Base-by-base conservation (phyloP, 768 basidiomycete species). In the Termitomyces sp. region DNA sequence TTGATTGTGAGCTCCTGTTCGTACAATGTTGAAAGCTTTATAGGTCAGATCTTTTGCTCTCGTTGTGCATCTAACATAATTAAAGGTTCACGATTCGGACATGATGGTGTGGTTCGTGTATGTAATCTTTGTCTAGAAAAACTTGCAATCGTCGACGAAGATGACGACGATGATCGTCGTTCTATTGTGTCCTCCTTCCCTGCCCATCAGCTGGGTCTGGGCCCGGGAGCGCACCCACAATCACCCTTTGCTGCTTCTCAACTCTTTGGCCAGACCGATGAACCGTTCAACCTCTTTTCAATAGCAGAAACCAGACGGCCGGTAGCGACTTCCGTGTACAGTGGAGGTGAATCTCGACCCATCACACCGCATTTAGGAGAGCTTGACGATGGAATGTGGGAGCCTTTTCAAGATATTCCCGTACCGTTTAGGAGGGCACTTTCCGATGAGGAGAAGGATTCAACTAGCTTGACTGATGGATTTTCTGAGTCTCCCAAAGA, bases 31-130 rank as follows among this genome's bases (percentile, higher is more conserved):
- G 44, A 58, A 52, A 11, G 28, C 48, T 54, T 6, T 35, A 59
- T 48, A 90, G 95, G 95, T 33, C 95, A 97, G 71, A 95, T 99
- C 69, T 99, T 98, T 69, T 99, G 97, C 71, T 93, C 92, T 33
- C 85, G 94, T 9, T 99, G 97, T 70, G 94, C 97, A 2, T 95
- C 94, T 32, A 96, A 97, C 65, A 90, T 97, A 63, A 94, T 98
- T 71, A 95, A 94, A 63, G 95, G 94, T 16, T 81, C 86, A 13
- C 86, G 94, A 7, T 98, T 97, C 66, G 94, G 95, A 4, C 88
- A 93, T 59, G 90, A 96, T 54, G 94, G 94, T n/a, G 92, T 91
- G 83, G 82, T 99, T 52, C 85, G 97, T 55, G 90, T 97, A 9
- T 99, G 97, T 73, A 98, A 98, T 65, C 76, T 97, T 14, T 98